These are phyloP conservation scores for Firmiana major DNA, from an alignment of 345 rosid genomes.

Conservation along the genomic window DNA sequence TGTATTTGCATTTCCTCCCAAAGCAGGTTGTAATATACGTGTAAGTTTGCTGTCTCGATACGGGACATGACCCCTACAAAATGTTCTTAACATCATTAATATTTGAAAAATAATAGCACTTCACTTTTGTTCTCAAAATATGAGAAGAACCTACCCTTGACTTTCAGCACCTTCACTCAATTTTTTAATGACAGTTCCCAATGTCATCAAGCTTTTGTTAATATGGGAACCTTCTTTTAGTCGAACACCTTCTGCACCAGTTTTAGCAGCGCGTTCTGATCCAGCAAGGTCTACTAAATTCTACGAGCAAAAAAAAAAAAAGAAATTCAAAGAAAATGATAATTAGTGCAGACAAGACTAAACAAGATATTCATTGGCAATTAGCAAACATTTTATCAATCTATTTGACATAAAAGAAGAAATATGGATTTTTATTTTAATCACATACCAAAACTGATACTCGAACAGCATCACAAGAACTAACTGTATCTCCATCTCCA, in stretches of 20 bases:
- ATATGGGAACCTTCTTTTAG: slow-evolving; percentile 95
- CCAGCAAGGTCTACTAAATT: slow-evolving; percentile 98
- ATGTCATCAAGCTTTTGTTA: slow-evolving; percentile 90
- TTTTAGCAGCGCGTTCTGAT: slow-evolving; percentile 97
- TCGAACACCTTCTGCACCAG: slow-evolving; percentile 97
- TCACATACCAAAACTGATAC: slow-evolving; percentile 84
- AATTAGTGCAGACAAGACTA: not conserved
- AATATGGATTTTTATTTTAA: not conserved
- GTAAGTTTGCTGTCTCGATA: slow-evolving; percentile 98
- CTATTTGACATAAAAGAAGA: not conserved
- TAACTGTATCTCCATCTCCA: slow-evolving; percentile 33
- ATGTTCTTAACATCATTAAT: not conserved
- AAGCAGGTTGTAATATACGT: slow-evolving; percentile 91
- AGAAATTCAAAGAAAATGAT: not conserved
- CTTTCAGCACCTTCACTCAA: slow-evolving; percentile 93
- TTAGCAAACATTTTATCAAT: not conserved
- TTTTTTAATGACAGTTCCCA: slow-evolving; percentile 89
- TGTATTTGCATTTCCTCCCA: slow-evolving; percentile 98
- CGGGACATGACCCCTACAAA: slow-evolving; percentile 86
- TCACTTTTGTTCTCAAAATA: not conserved
- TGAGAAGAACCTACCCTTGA: slow-evolving; percentile 56
- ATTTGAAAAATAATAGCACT: not conserved
- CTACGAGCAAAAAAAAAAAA: slow-evolving; percentile 33
- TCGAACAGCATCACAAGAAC: slow-evolving; percentile 86
- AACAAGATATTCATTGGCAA: not conserved